Percentiles rank a stretch among this genome's conserved stretches.
These are phyloP conservation scores for Penicillium sp. DNA, from an alignment of 2,329 filamentous ascomycete genomes.

Conservation along the genomic window DNA sequence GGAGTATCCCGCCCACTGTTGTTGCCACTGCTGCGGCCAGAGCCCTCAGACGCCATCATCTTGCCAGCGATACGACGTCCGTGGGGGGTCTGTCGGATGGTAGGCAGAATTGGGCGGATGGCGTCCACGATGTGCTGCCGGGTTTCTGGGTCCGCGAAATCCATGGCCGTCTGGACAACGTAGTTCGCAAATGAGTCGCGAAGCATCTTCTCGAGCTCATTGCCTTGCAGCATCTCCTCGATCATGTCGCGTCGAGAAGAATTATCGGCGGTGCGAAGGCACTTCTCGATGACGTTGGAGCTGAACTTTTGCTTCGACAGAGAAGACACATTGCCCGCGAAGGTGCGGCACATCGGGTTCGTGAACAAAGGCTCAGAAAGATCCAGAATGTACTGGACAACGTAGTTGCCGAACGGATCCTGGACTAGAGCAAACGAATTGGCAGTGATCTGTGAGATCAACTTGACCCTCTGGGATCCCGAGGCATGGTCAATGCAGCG, in stretches of 20 bases:
- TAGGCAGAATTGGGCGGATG: conserved; percentile 77
- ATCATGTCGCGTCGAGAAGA: conserved; percentile 75
- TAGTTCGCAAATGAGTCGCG: conserved; percentile 96
- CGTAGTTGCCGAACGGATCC: conserved; percentile 97
- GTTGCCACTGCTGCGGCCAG: conserved; percentile 36
- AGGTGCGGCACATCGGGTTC: conserved; percentile 77
- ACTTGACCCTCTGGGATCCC: conserved; percentile 77
- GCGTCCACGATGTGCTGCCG: conserved; percentile 74
- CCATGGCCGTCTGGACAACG: conserved; percentile 92
- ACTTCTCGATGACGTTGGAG: conserved; percentile 98
- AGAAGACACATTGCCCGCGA: conserved; percentile 66
- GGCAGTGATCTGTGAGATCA: conserved; percentile 80
- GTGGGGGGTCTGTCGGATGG: conserved; percentile 86
- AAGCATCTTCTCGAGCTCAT: conserved; percentile 81
- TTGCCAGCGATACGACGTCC: conserved; percentile 91
- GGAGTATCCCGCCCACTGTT: conserved; percentile 39
- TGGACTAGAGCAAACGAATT: conserved; percentile 87
- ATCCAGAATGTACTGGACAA: conserved; percentile 97
- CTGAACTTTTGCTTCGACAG: conserved; percentile 96
- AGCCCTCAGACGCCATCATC: conserved; percentile 58
- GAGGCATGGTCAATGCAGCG: conserved; percentile 97
- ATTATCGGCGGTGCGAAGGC: conserved; percentile 74
- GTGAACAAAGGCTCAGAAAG: conserved; percentile 84
- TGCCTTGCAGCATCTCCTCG: conserved; percentile 68
- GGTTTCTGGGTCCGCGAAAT: conserved; percentile 69